Evolutionary conservation across 352 stramenopile genomes (phyloP).

Genomic region (Globisporangium acanthophoron): DNA sequence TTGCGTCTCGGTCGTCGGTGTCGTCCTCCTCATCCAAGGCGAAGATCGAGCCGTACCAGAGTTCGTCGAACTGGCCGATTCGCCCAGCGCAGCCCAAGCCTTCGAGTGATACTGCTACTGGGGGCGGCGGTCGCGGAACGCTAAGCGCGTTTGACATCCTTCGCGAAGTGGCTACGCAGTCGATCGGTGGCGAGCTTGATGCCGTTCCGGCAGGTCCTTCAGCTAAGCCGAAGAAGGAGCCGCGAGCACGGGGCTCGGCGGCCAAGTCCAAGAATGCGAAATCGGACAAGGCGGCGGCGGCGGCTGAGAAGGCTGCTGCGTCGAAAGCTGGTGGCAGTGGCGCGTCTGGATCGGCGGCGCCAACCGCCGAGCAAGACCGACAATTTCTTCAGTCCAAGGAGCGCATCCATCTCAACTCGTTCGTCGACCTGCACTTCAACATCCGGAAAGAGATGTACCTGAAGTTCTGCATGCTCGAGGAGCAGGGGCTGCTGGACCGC

Average conservation of each 20-base stretch:
- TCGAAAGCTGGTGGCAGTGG: conserved; percentile 10
- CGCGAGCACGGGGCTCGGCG: not conserved
- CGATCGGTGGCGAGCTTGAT: conserved; percentile 47
- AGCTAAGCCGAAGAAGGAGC: conserved; percentile 10
- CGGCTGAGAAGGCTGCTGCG: conserved; percentile 2
- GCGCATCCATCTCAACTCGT: conserved; percentile 69
- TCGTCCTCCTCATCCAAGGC: not conserved
- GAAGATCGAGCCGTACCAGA: conserved; percentile 20
- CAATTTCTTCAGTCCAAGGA: conserved; percentile 28
- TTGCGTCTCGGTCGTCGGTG: conserved; percentile 3
- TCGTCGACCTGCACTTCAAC: conserved; percentile 78
- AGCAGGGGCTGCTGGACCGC: conserved; percentile 58
- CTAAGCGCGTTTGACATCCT: conserved; percentile 84
- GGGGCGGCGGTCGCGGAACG: conserved; percentile 13
- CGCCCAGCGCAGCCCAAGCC: conserved; percentile 7
- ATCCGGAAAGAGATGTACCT: conserved; percentile 88
- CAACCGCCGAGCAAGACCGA: conserved; percentile 20
- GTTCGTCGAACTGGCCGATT: conserved; percentile 14
- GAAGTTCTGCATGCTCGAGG: conserved; percentile 71
- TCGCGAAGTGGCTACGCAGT: conserved; percentile 70
- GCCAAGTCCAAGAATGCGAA: conserved; percentile 1
- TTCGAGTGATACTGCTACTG: not conserved
- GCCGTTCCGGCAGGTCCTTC: conserved; percentile 11
- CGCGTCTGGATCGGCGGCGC: conserved; percentile 7
- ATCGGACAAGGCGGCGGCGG: conserved; percentile 3